Evolutionary conservation across 768 basidiomycete genomes (phyloP), one percentile per base, ranked within the genome.

Genomic region (Boletus patriciae): DNA sequence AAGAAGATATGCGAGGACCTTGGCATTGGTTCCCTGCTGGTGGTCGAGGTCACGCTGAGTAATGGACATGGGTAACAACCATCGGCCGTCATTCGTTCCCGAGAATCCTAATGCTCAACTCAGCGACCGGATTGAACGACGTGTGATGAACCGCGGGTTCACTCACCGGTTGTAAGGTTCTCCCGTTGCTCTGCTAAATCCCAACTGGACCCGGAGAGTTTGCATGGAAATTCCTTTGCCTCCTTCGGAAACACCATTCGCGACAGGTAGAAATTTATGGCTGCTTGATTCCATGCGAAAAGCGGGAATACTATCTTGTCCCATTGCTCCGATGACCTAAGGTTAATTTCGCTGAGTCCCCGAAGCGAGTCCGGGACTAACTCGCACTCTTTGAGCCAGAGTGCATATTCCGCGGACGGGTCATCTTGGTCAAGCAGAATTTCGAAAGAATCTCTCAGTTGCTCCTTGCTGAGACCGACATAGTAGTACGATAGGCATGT

Each of bases 11-110:
- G 59, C 43, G 10, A 74, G 59, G 41, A 66, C 58, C 58, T 63
- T 70, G 0, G 83, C 83, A 48, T 80, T 80, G 5, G 79, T 81
- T 31, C 73, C 67, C 6, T 43, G 27, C 36, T 73, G 71, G 10
- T 60, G 59, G 7, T 59, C 50, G 4, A 52, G 55, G 23, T 73
- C 71, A 11, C 29, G 44, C 42, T 74, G 72, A 16, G 43, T 23
- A 3, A 77, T 72, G 1, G 73, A 68, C 2, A 55, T 58, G 1
- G 76, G 76, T 6, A 75, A 51, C 16, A 68, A 60, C 53, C 80
- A 80, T 13, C 61, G 71, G 0, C 62, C 55, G 42, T 76, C 76
- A 10, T 76, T 74, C 0, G 75, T 77, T 0, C 76, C 76, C 19
- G 75, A 77, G 54, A 77, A 77, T 6, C 76, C 76, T 55, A 58